Evolutionary conservation across 176 grass and related monocot genomes (phyloP).

Genomic region (Carex littledalei): DNA sequence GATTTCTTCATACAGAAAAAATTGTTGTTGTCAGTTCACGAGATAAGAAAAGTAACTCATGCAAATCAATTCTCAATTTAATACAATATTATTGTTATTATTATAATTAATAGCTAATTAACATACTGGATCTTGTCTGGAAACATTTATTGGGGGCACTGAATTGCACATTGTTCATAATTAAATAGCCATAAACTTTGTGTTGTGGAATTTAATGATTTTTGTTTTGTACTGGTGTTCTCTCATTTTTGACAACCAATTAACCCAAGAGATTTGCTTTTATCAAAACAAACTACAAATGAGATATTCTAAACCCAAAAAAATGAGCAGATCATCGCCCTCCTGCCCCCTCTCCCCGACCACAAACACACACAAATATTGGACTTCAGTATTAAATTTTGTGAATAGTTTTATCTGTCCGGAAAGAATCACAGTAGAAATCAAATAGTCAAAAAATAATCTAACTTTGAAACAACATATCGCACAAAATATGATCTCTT

Average conservation of each 20-base stretch:
- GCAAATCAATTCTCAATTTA: not conserved
- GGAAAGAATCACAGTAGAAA: not conserved
- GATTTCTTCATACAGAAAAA: not conserved
- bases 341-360: not conserved
- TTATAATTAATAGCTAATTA: not conserved
- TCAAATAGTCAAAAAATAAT: not conserved
- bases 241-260: not conserved
- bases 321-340: not conserved
- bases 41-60: not conserved
- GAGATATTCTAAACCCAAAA: not conserved
- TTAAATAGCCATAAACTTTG: not conserved
- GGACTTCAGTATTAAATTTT: not conserved
- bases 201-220: not conserved
- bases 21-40: not conserved
- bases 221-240: not conserved
- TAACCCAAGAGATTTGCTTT: not conserved
- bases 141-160: not conserved
- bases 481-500: not conserved
- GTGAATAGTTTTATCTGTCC: not conserved
- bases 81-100: not conserved
- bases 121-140: not conserved
- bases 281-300: not conserved
- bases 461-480: not conserved
- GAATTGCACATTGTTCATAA: not conserved
- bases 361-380: not conserved